Evolutionary conservation across 306 rosid genomes (phyloP), one percentile per base, ranked within the genome.

Genomic region (Fagus sylvatica): DNA sequence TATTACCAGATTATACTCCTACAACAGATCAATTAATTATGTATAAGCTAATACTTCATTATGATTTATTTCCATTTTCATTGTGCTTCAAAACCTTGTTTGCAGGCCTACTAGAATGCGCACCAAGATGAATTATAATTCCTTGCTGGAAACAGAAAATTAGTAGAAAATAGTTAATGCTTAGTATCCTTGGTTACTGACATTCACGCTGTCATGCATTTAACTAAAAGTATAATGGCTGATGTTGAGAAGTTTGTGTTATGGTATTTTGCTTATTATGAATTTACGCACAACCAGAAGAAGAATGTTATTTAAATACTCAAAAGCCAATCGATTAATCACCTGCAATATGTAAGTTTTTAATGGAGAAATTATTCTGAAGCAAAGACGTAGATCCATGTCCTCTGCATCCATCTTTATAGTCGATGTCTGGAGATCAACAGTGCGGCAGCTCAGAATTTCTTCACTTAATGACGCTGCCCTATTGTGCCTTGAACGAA

Each of bases 391-490:
- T 73, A 95, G 85, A 85, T 95, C 99, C 75, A 90, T 84, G 84
- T 95, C 96, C 73, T 93, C 99, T 34, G 94, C 97, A 75, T 95
- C 99, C 89, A 93, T 87, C 88, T 95, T 95, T 82, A 95, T 93
- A 42, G 90, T 88, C 56, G 99, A 95, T 46, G 98, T 95, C 69
- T 89, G 78, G 61, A 95, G 86, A 87, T 93, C 93, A 86, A 95
- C 81, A 41, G 90, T 75, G 82, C 79, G 86, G 81, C 85, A 91
- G 74, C 89, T 89, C 78, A 93, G 89, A 88, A 81, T 74, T 60
- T 95, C 94, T 60, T 95, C 98, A 85, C 81, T 84, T 10, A 82
- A 72, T 32, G 98, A 93, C 1, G 82, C 72, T 56, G 85, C 71
- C 83, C 94, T 82, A 51, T 57, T 92, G 87, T 94, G 90, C 87